Percentiles rank a stretch among this genome's conserved stretches.
Evolutionary conservation across 495 filamentous ascomycete species (phyloP).

Genomic region (Trichoderma orchidacearum): DNA sequence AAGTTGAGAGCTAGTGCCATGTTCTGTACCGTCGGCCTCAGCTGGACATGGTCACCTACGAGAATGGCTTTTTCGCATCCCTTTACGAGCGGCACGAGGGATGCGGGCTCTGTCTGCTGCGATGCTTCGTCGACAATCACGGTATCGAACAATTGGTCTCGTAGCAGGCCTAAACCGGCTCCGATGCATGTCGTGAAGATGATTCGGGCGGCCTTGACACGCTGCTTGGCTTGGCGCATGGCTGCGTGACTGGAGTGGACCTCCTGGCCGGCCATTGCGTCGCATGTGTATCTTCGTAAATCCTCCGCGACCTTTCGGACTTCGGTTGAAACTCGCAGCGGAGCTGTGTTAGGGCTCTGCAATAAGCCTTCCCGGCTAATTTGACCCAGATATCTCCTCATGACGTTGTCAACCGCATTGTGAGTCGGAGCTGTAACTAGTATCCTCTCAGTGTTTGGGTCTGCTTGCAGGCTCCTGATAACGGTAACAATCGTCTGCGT

Average conservation of each 20-base stretch:
- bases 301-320: slow-evolving; percentile 29
- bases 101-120: slow-evolving; percentile 34
- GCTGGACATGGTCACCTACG: slow-evolving; percentile 40
- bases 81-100: slow-evolving; percentile 34
- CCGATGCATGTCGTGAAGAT: slow-evolving; percentile 39
- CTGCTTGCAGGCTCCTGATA: slow-evolving; percentile 19
- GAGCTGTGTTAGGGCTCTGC: neutral
- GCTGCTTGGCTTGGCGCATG: slow-evolving; percentile 24
- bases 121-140: slow-evolving; percentile 40
- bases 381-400: slow-evolving; percentile 25
- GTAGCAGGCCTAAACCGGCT: slow-evolving; percentile 32
- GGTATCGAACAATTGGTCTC: slow-evolving; percentile 26
- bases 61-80: slow-evolving; percentile 32
- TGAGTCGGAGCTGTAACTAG: slow-evolving; percentile 37
- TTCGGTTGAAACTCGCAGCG: slow-evolving; percentile 33
- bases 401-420: slow-evolving; percentile 39
- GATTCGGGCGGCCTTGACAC: slow-evolving; percentile 22
- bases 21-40: slow-evolving; percentile 31
- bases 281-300: slow-evolving; percentile 29
- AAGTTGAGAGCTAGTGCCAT: slow-evolving; percentile 21
- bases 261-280: slow-evolving; percentile 34
- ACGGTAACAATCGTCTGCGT: slow-evolving; percentile 36
- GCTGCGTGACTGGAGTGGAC: slow-evolving; percentile 19
- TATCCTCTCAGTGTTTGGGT: slow-evolving; percentile 16
- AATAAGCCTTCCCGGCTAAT: neutral